Percentiles rank a stretch among this genome's conserved stretches.
Conservation (phyloP, 352 stramenopile species). For the Pythium apleroticum region DNA sequence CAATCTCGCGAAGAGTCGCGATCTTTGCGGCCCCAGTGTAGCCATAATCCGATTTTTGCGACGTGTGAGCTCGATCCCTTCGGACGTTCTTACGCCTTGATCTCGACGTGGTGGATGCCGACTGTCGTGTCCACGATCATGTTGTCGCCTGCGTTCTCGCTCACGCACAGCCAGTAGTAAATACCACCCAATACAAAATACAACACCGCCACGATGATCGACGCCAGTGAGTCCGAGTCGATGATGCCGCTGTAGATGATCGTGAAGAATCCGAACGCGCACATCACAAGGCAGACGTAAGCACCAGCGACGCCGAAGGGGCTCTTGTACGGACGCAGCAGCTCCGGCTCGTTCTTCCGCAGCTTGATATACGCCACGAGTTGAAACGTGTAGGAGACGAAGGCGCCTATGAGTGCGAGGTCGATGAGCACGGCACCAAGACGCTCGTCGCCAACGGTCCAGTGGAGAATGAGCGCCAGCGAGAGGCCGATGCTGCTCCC, state of each 20-base stretch:
- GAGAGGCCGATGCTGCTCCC: slow-evolving; percentile 40
- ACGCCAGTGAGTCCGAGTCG: slow-evolving; percentile 55
- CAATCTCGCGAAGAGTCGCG: no score
- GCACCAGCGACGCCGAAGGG: slow-evolving; percentile 56
- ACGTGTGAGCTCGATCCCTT: no score
- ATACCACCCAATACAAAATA: slow-evolving; percentile 48
- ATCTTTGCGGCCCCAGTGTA: no score
- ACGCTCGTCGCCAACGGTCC: slow-evolving; percentile 51
- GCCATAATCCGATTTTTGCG: no score
- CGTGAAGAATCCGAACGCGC: slow-evolving; percentile 40
- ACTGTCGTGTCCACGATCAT: slow-evolving; percentile 19
- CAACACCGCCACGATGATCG: slow-evolving; percentile 46
- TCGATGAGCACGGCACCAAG: slow-evolving; percentile 70
- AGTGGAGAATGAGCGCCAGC: slow-evolving; percentile 54
- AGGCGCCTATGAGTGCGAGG: slow-evolving; percentile 50
- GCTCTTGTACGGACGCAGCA: slow-evolving; percentile 52
- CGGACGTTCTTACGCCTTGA: background rate
- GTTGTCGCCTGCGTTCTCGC: background rate
- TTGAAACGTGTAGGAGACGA: slow-evolving; percentile 71
- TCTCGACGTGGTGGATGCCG: background rate
- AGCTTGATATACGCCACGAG: slow-evolving; percentile 61
- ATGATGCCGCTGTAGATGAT: slow-evolving; percentile 65
- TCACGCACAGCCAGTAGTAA: slow-evolving; percentile 28
- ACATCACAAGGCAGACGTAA: slow-evolving; percentile 48
- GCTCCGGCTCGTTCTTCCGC: slow-evolving; percentile 44